Evolutionary conservation across 1,139 yeast genomes (phyloP), one percentile per base, ranked within the genome.

Genomic region (Kodamaea plutei): DNA sequence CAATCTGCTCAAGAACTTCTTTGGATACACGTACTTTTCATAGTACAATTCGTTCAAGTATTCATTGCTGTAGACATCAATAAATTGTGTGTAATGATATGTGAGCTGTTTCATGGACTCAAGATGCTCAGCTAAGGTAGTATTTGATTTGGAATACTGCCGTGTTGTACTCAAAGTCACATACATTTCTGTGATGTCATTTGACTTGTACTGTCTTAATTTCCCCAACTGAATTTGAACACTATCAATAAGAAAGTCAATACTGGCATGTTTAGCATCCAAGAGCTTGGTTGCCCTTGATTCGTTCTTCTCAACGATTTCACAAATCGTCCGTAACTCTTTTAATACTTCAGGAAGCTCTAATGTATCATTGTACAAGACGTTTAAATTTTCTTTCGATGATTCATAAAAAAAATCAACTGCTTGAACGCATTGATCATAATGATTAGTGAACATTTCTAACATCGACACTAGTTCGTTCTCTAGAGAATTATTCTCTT

Each of bases 391-490:
- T 18, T 31, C 27, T 37, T 52, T 32, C 43, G 41, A 46, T 6
- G 38, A 40, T 8, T 58, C 43, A 8, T 13, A 42, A 51, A 7
- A 36, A 29, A 23, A 30, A 26, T 23, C 36, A 26, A 13, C 59
- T 2, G 38, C 79, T 28, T 71, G 64, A 4, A 58, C 43, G 43
- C 95, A 84, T 47, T 84, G 88, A 50, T 87, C 96, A 43, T 78
- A 85, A 55, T 88, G 96, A 33, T 76, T 74, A 5, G 95, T 82
- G 22, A 88, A 59, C 49, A 88, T 78, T 37, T 78, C 80, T 21
- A 88, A 58, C 12, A 83, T 61, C 6, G 73, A 67, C 0, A 85
- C 93, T 54, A 87, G 67, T 34, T 84, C 93, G 37, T 70, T 69
- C 33, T 87, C 95, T 34, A 81, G 58, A 0, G 68, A 60, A 6